Conservation (phyloP, 768 basidiomycete genomes). For the Boletus sensibilis region DNA sequence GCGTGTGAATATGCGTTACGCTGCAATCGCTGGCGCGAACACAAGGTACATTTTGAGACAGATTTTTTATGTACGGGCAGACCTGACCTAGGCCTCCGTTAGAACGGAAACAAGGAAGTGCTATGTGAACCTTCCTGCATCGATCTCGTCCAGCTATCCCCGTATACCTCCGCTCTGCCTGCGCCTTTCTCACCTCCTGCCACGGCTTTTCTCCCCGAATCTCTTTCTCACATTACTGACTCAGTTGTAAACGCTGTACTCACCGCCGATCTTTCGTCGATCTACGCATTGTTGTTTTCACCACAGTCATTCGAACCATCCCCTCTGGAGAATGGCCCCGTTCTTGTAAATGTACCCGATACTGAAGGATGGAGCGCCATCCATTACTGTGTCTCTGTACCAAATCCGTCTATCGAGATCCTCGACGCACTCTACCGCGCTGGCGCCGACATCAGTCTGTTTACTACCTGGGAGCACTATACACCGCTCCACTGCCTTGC, state of each 20-base stretch:
- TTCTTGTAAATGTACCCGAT: slow-evolving; percentile 70
- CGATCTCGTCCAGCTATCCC: slow-evolving; percentile 27
- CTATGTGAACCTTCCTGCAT: slow-evolving; percentile 25
- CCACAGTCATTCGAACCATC: slow-evolving; percentile 45
- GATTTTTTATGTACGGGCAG: neutral
- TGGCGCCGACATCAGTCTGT: slow-evolving; percentile 71
- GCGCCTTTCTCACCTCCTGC: slow-evolving; percentile 31
- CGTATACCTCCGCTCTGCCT: slow-evolving; percentile 20
- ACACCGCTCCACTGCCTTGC: slow-evolving; percentile 72
- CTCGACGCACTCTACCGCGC: slow-evolving; percentile 73
- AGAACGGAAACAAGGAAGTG: slow-evolving; percentile 34
- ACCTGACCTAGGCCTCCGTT: slow-evolving; percentile 5
- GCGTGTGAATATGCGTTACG: slow-evolving; percentile 67
- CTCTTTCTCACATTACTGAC: slow-evolving; percentile 44
- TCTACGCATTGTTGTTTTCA: slow-evolving; percentile 57
- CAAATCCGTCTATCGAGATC: slow-evolving; percentile 55
- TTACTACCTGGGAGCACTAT: slow-evolving; percentile 61
- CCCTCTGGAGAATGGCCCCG: slow-evolving; percentile 35
- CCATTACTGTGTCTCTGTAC: slow-evolving; percentile 62
- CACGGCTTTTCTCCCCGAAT: slow-evolving; percentile 39
- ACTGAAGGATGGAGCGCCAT: slow-evolving; percentile 69
- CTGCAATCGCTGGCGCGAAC: slow-evolving; percentile 57
- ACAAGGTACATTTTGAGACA: slow-evolving; percentile 41
- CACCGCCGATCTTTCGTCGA: slow-evolving; percentile 46
- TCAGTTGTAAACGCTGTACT: slow-evolving; percentile 55